Conservation (phyloP, 2,329 filamentous ascomycete genomes). For the Pyrenochaeta sp. region DNA sequence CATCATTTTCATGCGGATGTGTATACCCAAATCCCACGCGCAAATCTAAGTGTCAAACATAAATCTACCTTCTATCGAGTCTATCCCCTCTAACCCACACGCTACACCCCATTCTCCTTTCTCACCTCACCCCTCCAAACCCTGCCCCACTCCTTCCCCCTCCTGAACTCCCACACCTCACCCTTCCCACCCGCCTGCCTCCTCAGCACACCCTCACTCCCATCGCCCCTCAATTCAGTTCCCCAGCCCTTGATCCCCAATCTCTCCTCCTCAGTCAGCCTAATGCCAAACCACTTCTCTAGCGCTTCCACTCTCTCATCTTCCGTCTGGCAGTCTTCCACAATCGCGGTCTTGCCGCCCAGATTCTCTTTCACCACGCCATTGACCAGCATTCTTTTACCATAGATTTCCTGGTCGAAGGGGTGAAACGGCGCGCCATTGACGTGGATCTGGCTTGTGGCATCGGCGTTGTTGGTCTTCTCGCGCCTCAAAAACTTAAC, state of each 20-base stretch:
- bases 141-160: constrained; percentile 2
- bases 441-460: too few relatives aligned
- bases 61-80: neutral
- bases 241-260: constrained; percentile 41
- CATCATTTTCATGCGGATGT: too few relatives aligned
- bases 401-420: constrained; percentile 40
- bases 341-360: constrained; percentile 49
- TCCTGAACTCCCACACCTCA: constrained; percentile 1
- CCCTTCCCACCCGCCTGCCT: neutral
- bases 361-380: constrained; percentile 55
- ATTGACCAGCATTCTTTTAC: constrained; percentile 51
- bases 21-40: too few relatives aligned
- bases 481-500: constrained; percentile 46
- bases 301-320: constrained; percentile 49
- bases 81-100: neutral
- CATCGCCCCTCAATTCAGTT: constrained; percentile 28
- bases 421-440: too few relatives aligned
- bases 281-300: constrained; percentile 51
- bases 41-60: too few relatives aligned
- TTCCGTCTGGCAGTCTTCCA: constrained; percentile 49
- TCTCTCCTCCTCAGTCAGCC: constrained; percentile 45
- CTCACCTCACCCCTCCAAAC: constrained; percentile 1
- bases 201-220: constrained; percentile 5
- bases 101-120: neutral
- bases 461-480: too few relatives aligned